Base-by-base conservation (phyloP, 768 basidiomycete species). In the Paxillus ammoniavirescens region DNA sequence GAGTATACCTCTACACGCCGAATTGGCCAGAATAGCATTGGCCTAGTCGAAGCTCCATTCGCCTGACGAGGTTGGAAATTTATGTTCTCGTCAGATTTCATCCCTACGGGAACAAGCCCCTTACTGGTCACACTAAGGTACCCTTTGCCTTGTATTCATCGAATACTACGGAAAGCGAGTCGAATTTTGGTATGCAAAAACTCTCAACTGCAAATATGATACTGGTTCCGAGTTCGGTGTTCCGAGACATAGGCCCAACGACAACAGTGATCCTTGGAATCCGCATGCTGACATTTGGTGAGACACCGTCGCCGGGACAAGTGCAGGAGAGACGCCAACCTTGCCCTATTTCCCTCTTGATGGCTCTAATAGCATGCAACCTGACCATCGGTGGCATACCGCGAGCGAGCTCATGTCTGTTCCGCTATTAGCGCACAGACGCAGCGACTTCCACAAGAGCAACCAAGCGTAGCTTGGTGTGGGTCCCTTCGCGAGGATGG, bases 171-270 rank as follows among this genome's bases (percentile, higher is more conserved):
- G 90, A 92, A 4, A 94, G 94, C 2, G 92, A 94, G 70, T 97
- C 94, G 66, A 97, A 96, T 73, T 94, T 79, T 1, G 93, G 93
- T 26, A 95, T 81, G 62, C 94, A 97, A 69, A 93, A 94, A 57
- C 88, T 91, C 69, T 96, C 94, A 58, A 96, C 89, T 92, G 33
- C 10, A 43, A 26, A 47, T 12, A 30, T 23, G 8, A 57, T 2
- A 42, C 43, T 13, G 52, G 40, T 1, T 31, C 44, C 23, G 63
- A 61, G 28, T 62, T 63, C 9, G 56, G 50, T 3, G 26, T 50
- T 38, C 53, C 51, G 38, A 52, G 42, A n/a, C 42, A 38, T 17
- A 57, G 57, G 52, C 26, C 40, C 17, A 44, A 13, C 15, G 15
- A 23, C 21, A 18, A 48, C 5, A 52, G 49, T 14, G 61, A 65